Base-by-base conservation (phyloP, 768 basidiomycete species). In the Multifurca ochricompacta region DNA sequence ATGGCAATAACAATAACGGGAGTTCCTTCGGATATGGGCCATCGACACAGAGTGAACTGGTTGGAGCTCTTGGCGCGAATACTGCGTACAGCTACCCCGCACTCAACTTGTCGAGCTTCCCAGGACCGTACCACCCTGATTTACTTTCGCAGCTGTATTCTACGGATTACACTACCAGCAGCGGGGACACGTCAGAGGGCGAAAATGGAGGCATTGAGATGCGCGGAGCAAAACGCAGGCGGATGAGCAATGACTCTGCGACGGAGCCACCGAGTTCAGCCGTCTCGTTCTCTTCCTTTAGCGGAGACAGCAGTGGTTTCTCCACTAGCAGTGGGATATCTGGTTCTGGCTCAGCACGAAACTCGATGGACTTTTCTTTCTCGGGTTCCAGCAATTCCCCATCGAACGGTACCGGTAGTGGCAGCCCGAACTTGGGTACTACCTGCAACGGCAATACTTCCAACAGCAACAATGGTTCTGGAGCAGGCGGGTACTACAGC, bases 111-210 rank as follows among this genome's bases (percentile, higher is more conserved):
- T 71, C 16, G 13, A 60, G 36, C 48, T 87, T 75, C 66, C 83
- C 87, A 3, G 85, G 86, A 0, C 85, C 85, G 3, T 87, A 85
- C 60, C 82, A 86, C 58, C 83, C 85, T 2, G 87, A 88, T 63
- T 81, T 84, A 52, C 68, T 87, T 11, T 69, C 74, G 39, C 81
- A 83, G 62, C 62, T 78, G 45, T 79, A 73, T 1, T 59, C 69
- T 11, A 80, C 83, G 58, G 72, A 80, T 0, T 71, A 85, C 6
- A 79, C 80, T 0, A 83, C 79, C 61, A 68, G 77, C 13, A 67
- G 68, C 25, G 74, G 73, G 0, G 80, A 83, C 35, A 66, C 65
- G 16, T 65, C 76, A 48, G 79, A 77, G 48, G 68, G 69, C 0
- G 78, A 66, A 56, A 45, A 63, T 23, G 59, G n/a, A n/a, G n/a